These are phyloP conservation scores for Eucalyptus marginata DNA, from an alignment of 345 rosid genomes.

Conservation along the genomic window DNA sequence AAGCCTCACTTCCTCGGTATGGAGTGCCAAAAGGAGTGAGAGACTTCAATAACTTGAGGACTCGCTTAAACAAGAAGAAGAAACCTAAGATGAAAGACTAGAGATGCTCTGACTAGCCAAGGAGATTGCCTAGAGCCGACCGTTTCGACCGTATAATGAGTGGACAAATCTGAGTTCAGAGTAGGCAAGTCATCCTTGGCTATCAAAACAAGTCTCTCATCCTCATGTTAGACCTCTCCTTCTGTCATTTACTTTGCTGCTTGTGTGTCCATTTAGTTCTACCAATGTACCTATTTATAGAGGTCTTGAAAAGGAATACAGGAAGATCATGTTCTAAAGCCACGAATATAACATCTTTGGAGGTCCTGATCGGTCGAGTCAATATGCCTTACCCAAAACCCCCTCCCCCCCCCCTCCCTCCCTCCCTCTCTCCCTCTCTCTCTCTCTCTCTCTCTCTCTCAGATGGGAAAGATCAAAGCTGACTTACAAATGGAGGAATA, in stretches of 20 bases:
- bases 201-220: conserved; percentile 12
- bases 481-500: not conserved
- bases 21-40: not conserved
- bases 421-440: not conserved
- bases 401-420: not conserved
- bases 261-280: not conserved
- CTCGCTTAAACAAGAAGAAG: not conserved
- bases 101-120: conserved; percentile 20
- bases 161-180: not conserved
- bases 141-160: not conserved
- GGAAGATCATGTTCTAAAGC: not conserved
- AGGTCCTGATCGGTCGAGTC: not conserved
- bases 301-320: not conserved
- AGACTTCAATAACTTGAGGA: not conserved
- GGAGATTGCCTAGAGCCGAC: conserved; percentile 17
- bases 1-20: conserved; percentile 5
- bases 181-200: conserved; percentile 60
- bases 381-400: not conserved
- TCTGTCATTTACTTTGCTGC: not conserved
- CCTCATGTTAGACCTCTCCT: conserved; percentile 28
- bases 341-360: not conserved
- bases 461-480: not conserved
- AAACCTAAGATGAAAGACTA: conserved; percentile 10
- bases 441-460: too few species aligned
- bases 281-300: not conserved